Evolutionary conservation across 768 basidiomycete species (phyloP).

Genomic region (Suillus fuscotomentosus): DNA sequence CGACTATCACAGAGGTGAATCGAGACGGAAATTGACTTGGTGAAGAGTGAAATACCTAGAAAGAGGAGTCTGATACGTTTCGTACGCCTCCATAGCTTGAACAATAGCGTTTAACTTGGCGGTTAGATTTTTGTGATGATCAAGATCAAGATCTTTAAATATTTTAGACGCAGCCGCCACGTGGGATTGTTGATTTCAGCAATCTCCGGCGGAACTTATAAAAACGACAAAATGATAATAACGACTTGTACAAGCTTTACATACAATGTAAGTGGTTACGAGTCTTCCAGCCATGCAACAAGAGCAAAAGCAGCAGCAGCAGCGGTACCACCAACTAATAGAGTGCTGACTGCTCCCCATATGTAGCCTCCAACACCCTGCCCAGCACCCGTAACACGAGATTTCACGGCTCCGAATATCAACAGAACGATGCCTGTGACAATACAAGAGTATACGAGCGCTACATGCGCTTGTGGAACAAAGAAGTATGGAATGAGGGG

Average conservation of each 20-base stretch:
- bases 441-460: conserved; percentile 68
- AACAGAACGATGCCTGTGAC: conserved; percentile 81
- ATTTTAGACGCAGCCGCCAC: not conserved
- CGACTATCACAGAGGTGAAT: conserved; percentile 52
- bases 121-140: not conserved
- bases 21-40: not conserved
- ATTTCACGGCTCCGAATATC: conserved; percentile 84
- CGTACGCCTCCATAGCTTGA: conserved; percentile 54
- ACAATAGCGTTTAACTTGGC: not conserved
- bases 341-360: conserved; percentile 81
- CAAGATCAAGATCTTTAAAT: conserved; percentile 6
- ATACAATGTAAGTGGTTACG: not conserved
- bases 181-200: not conserved
- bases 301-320: conserved; percentile 74
- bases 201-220: not conserved
- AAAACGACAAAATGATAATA: not conserved
- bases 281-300: conserved; percentile 47
- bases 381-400: conserved; percentile 75
- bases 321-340: conserved; percentile 84
- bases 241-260: not conserved
- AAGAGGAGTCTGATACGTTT: conserved; percentile 80
- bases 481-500: conserved; percentile 94
- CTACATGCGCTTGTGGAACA: conserved; percentile 63
- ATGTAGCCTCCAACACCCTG: conserved; percentile 61
- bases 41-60: conserved; percentile 53